These are phyloP conservation scores for Fusarium piperis DNA, from an alignment of 2,329 filamentous ascomycete species.

Conservation along the genomic window DNA sequence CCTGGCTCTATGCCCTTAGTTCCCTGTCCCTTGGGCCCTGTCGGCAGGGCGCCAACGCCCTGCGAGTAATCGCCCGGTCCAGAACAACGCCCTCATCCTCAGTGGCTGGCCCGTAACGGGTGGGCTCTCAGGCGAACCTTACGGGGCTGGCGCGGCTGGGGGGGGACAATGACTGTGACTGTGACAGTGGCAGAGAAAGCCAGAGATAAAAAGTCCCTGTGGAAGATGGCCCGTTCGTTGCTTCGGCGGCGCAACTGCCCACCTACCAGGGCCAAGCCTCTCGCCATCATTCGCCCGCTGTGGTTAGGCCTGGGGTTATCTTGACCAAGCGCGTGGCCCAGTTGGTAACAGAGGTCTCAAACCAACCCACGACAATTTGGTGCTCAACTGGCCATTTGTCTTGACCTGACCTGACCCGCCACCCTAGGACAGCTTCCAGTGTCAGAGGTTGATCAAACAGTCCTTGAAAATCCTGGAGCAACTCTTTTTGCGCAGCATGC, in stretches of 20 bases:
- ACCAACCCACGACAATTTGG: not conserved
- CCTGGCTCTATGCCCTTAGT: slow-evolving; percentile 1
- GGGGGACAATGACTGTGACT: not conserved
- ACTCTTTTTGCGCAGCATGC: not conserved
- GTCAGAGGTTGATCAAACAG: slow-evolving; percentile 2
- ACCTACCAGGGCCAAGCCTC: not conserved
- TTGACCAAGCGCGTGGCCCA: slow-evolving; percentile 2
- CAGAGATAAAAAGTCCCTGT: not conserved
- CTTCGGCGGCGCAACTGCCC: not conserved
- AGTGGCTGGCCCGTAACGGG: slow-evolving; percentile 3
- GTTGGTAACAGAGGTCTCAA: not conserved
- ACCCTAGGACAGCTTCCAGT: not conserved
- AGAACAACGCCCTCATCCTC: slow-evolving; percentile 23
- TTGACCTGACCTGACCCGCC: slow-evolving; percentile 13
- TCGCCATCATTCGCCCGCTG: not conserved
- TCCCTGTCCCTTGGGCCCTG: slow-evolving; percentile 11
- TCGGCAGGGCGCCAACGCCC: slow-evolving; percentile 24
- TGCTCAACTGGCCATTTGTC: slow-evolving; percentile 2
- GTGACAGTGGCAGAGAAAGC: not conserved
- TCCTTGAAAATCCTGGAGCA: not conserved
- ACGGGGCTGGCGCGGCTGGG: not conserved
- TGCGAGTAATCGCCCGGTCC: slow-evolving; percentile 32
- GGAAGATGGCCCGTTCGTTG: not conserved
- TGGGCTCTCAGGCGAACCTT: not conserved
- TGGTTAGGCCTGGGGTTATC: not conserved